A percentile compares a stretch with the other conserved stretches of the same genome.
Conservation (phyloP, 108 stramenopile genomes). For the Pseudonitzschia delicatissima region DNA sequence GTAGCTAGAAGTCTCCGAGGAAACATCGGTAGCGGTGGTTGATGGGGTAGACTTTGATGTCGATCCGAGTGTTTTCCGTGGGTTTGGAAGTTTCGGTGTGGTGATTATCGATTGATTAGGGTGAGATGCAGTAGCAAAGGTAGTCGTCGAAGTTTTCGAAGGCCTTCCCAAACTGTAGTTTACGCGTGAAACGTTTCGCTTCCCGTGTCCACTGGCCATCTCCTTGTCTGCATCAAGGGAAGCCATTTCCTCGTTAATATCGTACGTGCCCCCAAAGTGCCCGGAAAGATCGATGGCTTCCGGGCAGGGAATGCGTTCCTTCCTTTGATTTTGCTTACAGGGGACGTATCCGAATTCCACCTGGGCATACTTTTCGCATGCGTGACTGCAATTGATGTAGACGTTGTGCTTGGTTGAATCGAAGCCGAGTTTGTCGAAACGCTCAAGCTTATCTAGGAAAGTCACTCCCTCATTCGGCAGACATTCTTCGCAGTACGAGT, state of each 20-base stretch:
- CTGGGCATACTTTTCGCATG: slow-evolving; percentile 47
- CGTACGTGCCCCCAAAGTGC: neutral
- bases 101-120: too few species aligned
- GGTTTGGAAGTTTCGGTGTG: neutral
- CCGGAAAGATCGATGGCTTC: neutral
- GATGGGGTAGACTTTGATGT: neutral
- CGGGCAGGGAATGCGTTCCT: neutral
- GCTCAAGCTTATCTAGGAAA: slow-evolving; percentile 34
- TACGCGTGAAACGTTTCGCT: neutral
- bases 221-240: neutral
- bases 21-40: neutral
- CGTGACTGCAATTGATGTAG: slow-evolving; percentile 62
- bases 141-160: too few species aligned
- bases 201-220: neutral
- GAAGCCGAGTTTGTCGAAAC: slow-evolving; percentile 48
- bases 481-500: slow-evolving; percentile 84
- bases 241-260: neutral
- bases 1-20: neutral
- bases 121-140: too few species aligned
- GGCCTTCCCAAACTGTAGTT: neutral
- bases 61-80: neutral
- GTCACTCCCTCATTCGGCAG: slow-evolving; percentile 36
- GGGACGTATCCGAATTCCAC: slow-evolving; percentile 21
- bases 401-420: slow-evolving; percentile 32
- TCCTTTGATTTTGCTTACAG: neutral